A percentile compares a stretch with the other conserved stretches of the same genome.
Evolutionary conservation across 306 rosid genomes (phyloP).

Genomic region (Ochetophila trinervis): DNA sequence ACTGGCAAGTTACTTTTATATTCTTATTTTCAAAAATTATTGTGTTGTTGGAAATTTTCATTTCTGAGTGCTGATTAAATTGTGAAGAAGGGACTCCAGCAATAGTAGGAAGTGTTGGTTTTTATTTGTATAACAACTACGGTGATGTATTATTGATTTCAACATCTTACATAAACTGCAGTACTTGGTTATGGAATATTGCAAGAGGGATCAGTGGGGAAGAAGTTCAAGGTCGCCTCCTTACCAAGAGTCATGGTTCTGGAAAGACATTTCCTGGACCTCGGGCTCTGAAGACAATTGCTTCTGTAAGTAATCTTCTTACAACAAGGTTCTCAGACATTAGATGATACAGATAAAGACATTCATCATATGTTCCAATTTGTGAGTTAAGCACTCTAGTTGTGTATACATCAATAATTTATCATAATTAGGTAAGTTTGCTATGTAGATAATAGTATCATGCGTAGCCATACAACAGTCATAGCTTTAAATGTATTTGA

Average conservation of each 20-base stretch:
- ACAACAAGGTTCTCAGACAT: not conserved
- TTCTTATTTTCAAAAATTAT: not conserved
- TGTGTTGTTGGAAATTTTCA: not conserved
- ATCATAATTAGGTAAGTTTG: too few relatives aligned
- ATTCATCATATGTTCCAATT: too few relatives aligned
- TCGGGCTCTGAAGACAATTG: slow-evolving; percentile 68
- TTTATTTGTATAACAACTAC: slow-evolving; percentile 20
- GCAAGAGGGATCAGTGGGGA: slow-evolving; percentile 89
- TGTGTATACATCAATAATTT: too few relatives aligned
- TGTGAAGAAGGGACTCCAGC: not conserved
- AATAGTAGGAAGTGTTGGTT: not conserved
- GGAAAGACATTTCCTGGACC: slow-evolving; percentile 97
- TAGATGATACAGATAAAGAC: too few relatives aligned
- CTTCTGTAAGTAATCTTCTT: slow-evolving; percentile 52
- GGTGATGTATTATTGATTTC: slow-evolving; percentile 28
- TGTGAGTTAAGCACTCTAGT: too few relatives aligned
- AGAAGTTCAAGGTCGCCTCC: slow-evolving; percentile 87
- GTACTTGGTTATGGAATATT: slow-evolving; percentile 97
- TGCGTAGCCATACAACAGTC: too few relatives aligned
- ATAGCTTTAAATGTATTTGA: too few relatives aligned
- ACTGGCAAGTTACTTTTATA: not conserved
- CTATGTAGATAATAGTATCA: too few relatives aligned
- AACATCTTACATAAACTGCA: slow-evolving; percentile 39
- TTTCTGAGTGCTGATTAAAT: not conserved
- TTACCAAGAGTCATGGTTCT: slow-evolving; percentile 97